Evolutionary conservation across 352 stramenopile genomes (phyloP).

Genomic region (Pythium utonaiense): DNA sequence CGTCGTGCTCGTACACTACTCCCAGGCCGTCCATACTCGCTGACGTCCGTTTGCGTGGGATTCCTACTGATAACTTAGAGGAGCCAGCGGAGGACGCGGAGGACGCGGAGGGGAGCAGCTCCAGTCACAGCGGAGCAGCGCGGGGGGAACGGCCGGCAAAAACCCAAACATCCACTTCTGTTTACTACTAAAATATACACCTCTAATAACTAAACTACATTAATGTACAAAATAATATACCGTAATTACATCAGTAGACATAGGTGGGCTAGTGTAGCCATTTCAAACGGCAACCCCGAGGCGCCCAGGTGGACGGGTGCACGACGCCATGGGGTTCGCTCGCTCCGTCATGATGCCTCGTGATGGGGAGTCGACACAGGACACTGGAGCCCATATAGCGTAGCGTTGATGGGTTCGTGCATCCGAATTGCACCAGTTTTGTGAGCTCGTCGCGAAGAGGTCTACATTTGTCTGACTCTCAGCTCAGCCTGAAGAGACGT

Average conservation of each 20-base stretch:
- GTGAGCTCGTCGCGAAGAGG: too few species aligned
- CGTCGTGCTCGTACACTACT: constrained; percentile 78
- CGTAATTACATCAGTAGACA: constrained; percentile 7
- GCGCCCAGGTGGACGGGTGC: background rate
- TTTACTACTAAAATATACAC: background rate
- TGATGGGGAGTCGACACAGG: background rate
- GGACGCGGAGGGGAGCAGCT: background rate
- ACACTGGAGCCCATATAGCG: background rate
- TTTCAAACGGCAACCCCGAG: background rate
- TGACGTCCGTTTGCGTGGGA: too few species aligned
- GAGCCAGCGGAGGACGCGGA: background rate
- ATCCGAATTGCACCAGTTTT: too few species aligned
- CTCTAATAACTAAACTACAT: background rate
- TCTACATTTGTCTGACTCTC: too few species aligned
- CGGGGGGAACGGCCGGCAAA: constrained; percentile 13
- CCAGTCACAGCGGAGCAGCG: constrained; percentile 22
- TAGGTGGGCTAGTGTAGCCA: constrained; percentile 6
- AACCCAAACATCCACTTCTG: constrained; percentile 7
- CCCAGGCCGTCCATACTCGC: constrained; percentile 57
- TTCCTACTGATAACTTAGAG: too few species aligned
- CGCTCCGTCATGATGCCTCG: background rate
- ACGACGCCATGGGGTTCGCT: too few species aligned
- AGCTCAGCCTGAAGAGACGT: background rate
- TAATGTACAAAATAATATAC: background rate
- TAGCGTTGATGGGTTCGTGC: background rate